phyloP scores from a whole-genome alignment of 805 yeast genomes.

The Zygoascus bituminiphila region DNA sequence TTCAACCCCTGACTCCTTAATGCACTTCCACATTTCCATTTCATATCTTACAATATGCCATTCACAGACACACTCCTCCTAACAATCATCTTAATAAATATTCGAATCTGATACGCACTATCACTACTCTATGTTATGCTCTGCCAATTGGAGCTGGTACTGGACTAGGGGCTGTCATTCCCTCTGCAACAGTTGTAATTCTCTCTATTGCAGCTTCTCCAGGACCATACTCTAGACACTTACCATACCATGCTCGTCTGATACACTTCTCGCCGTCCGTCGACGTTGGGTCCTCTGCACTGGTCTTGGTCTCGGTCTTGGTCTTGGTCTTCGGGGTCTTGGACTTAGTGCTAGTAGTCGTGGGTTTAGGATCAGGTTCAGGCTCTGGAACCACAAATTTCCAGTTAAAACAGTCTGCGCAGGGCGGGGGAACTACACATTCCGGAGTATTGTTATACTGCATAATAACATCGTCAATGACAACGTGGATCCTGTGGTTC shows the following conservation, averaged over 20 bases:
- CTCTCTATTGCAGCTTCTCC: no score
- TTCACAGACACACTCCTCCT: no score
- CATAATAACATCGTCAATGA: slow-evolving; percentile 69
- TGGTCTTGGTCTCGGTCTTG: no score
- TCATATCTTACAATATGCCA: no score
- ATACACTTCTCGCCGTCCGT: slow-evolving; percentile 35
- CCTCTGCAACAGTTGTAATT: no score
- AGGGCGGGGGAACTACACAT: slow-evolving; percentile 70
- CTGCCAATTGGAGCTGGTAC: no score
- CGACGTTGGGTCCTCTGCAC: slow-evolving; percentile 8
- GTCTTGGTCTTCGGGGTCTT: slow-evolving; percentile 1
- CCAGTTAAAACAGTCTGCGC: slow-evolving; percentile 90
- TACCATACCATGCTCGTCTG: slow-evolving; percentile 60
- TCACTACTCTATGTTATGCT: no score
- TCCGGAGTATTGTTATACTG: slow-evolving; percentile 68
- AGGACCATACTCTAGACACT: slow-evolving; percentile 37
- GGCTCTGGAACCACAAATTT: slow-evolving; percentile 40
- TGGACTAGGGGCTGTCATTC: no score
- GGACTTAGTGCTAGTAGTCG: not conserved
- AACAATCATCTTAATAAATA: no score
- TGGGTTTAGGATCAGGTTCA: slow-evolving; percentile 5
- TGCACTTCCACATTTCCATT: no score
- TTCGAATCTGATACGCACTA: no score
- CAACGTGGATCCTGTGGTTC: slow-evolving; percentile 85
- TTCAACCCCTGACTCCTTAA: no score